Conservation (phyloP, 2,329 filamentous ascomycete genomes). For the Apiospora saccharicola region DNA sequence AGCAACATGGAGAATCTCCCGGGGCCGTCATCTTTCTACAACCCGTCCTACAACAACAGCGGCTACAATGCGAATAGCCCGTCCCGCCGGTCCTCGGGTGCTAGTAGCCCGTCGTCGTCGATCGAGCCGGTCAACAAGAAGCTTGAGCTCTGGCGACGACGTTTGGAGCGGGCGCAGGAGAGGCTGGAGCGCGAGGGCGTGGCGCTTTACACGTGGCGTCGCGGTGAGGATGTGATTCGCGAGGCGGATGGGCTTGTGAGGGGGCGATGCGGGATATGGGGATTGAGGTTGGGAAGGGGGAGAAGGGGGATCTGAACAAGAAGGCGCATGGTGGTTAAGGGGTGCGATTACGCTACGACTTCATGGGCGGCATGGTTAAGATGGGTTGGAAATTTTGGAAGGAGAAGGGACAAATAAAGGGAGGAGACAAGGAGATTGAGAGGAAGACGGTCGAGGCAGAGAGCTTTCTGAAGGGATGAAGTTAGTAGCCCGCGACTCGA, state of each 20-base stretch:
- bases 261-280: constrained; percentile 56
- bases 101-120: constrained; percentile 35
- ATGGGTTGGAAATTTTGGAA: not conserved
- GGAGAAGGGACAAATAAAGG: not conserved
- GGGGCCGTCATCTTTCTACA: constrained; percentile 45
- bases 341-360: too few relatives aligned
- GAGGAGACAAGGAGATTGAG: not conserved
- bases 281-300: constrained; percentile 20
- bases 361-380: too few relatives aligned
- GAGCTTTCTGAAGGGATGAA: not conserved
- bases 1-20: constrained; percentile 50
- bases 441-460: not conserved
- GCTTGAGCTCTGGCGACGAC: constrained; percentile 73
- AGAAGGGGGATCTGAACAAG: constrained; percentile 4
- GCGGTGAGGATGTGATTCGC: constrained; percentile 72
- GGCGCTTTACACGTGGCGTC: constrained; percentile 75
- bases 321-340: not conserved
- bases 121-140: constrained; percentile 64
- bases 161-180: constrained; percentile 70
- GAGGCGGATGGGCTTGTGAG: constrained; percentile 72
- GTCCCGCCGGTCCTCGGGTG: constrained; percentile 26
- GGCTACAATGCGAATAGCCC: not conserved
- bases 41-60: constrained; percentile 22
- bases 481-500: not conserved
- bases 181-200: constrained; percentile 71